These are phyloP conservation scores for Vinca minor DNA, from an alignment of 257 asterid genomes.

Conservation along the genomic window DNA sequence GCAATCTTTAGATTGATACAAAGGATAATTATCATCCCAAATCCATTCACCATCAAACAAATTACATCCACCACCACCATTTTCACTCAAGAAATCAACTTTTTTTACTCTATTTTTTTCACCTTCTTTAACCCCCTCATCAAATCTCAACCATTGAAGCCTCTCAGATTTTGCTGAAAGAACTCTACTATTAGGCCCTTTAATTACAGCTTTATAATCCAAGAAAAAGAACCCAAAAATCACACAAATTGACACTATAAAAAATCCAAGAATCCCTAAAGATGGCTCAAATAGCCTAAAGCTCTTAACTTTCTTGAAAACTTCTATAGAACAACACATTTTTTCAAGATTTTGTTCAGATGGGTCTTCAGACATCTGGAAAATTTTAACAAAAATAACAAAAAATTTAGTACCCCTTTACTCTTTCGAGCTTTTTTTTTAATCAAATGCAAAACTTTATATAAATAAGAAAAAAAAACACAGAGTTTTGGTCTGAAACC, in stretches of 20 bases:
- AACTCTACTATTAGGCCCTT: slow-evolving; percentile 46
- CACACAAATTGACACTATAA: slow-evolving; percentile 37
- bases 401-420: neutral
- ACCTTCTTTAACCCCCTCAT: slow-evolving; percentile 24
- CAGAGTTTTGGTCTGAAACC: slow-evolving; percentile 37
- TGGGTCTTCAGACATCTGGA: too few species aligned
- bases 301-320: slow-evolving; percentile 63
- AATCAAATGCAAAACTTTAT: slow-evolving; percentile 1
- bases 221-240: slow-evolving; percentile 53
- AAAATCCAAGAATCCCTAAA: slow-evolving; percentile 58
- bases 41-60: slow-evolving; percentile 95
- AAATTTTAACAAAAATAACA: too few species aligned
- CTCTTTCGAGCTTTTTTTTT: neutral
- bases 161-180: slow-evolving; percentile 46
- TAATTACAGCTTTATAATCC: slow-evolving; percentile 50
- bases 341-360: slow-evolving; percentile 25
- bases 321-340: slow-evolving; percentile 27
- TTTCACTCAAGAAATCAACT: slow-evolving; percentile 53
- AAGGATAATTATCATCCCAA: slow-evolving; percentile 88
- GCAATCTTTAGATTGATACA: slow-evolving; percentile 71
- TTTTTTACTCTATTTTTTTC: slow-evolving; percentile 25
- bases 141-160: slow-evolving; percentile 49
- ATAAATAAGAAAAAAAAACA: slow-evolving; percentile 7
- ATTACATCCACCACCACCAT: slow-evolving; percentile 52
- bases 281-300: slow-evolving; percentile 76